Conservation (phyloP, 768 basidiomycete species). For the Hypsizygus marmoreus region DNA sequence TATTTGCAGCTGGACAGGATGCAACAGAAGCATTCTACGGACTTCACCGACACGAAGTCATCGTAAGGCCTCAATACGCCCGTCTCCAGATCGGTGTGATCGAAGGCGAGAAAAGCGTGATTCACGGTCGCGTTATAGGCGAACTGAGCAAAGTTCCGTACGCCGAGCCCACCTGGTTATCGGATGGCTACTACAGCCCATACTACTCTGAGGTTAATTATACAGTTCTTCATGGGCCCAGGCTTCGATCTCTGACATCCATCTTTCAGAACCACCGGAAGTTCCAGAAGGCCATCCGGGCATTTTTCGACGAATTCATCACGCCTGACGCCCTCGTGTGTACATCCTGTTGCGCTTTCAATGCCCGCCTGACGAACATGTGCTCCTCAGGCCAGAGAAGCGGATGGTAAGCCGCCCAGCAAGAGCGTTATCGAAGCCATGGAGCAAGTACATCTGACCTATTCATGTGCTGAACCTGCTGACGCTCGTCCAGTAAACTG, state of each 20-base stretch:
- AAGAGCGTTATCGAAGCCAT: constrained; percentile 78
- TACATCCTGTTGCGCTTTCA: no score
- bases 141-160: constrained; percentile 82
- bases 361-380: constrained; percentile 22
- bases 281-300: constrained; percentile 65
- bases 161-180: constrained; percentile 84
- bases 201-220: constrained; percentile 77
- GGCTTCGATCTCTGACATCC: constrained; percentile 10
- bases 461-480: constrained; percentile 43
- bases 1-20: constrained; percentile 79
- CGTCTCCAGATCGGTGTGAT: constrained; percentile 78
- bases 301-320: constrained; percentile 74
- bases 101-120: constrained; percentile 63
- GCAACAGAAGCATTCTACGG: constrained; percentile 91
- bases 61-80: constrained; percentile 73
- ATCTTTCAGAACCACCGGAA: constrained; percentile 54
- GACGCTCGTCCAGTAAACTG: constrained; percentile 43
- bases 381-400: constrained; percentile 68
- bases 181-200: constrained; percentile 68
- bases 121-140: constrained; percentile 59
- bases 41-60: constrained; percentile 87
- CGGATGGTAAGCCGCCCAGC: constrained; percentile 86
- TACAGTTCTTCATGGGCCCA: constrained; percentile 30
- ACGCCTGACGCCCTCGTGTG: constrained; percentile 52
- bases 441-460: constrained; percentile 42